Percentiles rank a stretch among this genome's conserved stretches.
phyloP scores from a whole-genome alignment of 176 grass and related monocot genomes.

The Chrysopogon serrulatus region DNA sequence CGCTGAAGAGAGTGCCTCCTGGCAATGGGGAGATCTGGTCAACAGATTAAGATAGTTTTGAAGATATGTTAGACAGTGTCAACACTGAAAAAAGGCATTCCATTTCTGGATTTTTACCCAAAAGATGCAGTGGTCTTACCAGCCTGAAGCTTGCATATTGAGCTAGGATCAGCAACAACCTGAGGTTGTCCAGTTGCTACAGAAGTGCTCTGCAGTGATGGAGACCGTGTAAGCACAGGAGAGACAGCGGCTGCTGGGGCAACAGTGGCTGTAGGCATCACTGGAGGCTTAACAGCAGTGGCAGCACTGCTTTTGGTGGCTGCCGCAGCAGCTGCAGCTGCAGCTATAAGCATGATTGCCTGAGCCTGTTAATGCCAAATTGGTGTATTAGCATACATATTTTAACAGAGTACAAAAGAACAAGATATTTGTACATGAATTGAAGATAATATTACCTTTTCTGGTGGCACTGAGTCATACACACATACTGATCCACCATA shows the following conservation, averaged over 20 bases:
- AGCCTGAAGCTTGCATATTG: constrained; percentile 82
- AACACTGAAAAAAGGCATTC: background rate
- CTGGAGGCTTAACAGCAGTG: constrained; percentile 32
- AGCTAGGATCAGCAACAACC: constrained; percentile 33
- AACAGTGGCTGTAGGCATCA: constrained; percentile 5
- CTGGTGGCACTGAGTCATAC: constrained; percentile 68
- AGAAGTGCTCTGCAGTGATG: constrained; percentile 74
- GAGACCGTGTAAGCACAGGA: constrained; percentile 61
- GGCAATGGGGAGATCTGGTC: constrained; percentile 78
- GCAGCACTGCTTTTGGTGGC: constrained; percentile 26
- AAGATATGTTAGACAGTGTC: background rate
- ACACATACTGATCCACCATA: constrained; percentile 78
- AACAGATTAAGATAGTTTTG: background rate
- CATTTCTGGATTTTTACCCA: background rate
- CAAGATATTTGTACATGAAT: background rate
- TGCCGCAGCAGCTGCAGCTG: constrained; percentile 27
- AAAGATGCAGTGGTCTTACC: constrained; percentile 38
- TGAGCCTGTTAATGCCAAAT: constrained; percentile 60
- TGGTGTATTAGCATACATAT: background rate
- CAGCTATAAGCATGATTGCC: constrained; percentile 93
- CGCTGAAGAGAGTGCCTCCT: constrained; percentile 89
- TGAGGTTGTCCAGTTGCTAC: constrained; percentile 45
- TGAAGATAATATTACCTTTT: constrained; percentile 59
- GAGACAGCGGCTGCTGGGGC: background rate
- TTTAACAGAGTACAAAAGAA: background rate